Evolutionary conservation across 139 green algal genomes (phyloP), one percentile per base, ranked within the genome.

Genomic region (Coelastrella sp.): DNA sequence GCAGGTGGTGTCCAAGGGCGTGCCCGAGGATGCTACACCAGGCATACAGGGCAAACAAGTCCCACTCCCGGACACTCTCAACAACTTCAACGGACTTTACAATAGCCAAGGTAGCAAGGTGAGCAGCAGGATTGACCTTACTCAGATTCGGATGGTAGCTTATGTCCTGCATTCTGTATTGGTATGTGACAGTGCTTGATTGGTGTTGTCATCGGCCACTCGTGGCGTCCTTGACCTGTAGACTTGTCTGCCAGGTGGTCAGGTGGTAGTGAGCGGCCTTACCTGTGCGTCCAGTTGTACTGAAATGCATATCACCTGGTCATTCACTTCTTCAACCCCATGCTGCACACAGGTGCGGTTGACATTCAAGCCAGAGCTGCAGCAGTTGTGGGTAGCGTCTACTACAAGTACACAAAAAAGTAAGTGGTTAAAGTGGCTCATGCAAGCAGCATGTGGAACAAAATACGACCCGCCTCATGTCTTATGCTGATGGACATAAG

Each of bases 351-450:
- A 95, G 94, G 92, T 96, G 63, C 92, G 94, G 61, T 88, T 96
- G 35, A 96, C 94, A 0, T 96, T 96, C 90, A 96, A 96, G 87
- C 84, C 89, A 19, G 93, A 95, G 76, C 58, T 94, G 84, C 88
- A 93, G 91, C 93, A 96, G 90, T 63, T 96, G 4, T 96, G 94
- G 94, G 91, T 96, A 24, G 94, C 92, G n/a, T 93, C 89, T 9
- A 92, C 91, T 4, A 87, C 89, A 25, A 81, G 57, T 35, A 96
- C 94, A 7, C 94, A 96, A 60, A 95, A 93, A 78, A 57, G 88
- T 70, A 35, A 73, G 78, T 24, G 56, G 24, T 0, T 5, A 49
- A 70, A 70, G 63, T 15, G 63, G 63, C 11, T 70, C 11, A 70
- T 70, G 35, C 35, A 49, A 49, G 35, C 35, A 49, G 35, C 35